A percentile compares a stretch with the other conserved stretches of the same genome.
Conservation (phyloP, 139 green algal genomes). For the Chlamydomonas applanata region DNA sequence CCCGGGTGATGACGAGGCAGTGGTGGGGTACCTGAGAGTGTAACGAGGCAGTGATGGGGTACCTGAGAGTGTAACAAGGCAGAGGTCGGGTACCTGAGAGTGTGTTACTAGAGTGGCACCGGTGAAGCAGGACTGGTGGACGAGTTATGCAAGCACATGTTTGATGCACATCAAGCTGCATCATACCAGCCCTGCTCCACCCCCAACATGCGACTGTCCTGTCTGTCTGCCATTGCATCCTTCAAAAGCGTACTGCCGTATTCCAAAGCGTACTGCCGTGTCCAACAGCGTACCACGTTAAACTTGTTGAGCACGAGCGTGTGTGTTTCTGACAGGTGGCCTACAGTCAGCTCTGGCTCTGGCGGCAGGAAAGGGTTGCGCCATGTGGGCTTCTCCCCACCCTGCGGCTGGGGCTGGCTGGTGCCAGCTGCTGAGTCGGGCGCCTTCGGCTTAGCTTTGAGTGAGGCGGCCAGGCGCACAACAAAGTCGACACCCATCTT, state of each 20-base stretch:
- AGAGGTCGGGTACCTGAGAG: conserved; percentile 40
- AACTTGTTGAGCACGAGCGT: conserved; percentile 85
- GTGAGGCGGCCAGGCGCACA: conserved; percentile 55
- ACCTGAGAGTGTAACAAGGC: conserved; percentile 49
- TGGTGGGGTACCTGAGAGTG: conserved; percentile 43
- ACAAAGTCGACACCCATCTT: conserved; percentile 42
- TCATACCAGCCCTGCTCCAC: too few relatives aligned
- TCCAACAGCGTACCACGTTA: conserved; percentile 81
- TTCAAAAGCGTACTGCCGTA: too few relatives aligned
- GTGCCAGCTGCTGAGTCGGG: not conserved
- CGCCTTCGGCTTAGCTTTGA: conserved; percentile 71
- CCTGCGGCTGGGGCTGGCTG: not conserved
- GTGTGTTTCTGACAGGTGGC: conserved; percentile 61
- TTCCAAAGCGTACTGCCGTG: too few relatives aligned
- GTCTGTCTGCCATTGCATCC: too few relatives aligned
- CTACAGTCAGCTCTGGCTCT: conserved; percentile 65
- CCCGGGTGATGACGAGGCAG: conserved; percentile 67
- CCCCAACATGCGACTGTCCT: too few relatives aligned
- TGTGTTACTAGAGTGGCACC: too few relatives aligned
- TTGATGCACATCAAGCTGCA: too few relatives aligned
- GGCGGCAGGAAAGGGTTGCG: conserved; percentile 84
- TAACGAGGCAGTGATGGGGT: conserved; percentile 60
- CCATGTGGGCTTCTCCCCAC: not conserved
- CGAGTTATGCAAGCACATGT: too few relatives aligned
- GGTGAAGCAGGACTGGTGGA: too few relatives aligned